phyloP scores from a whole-genome alignment of 495 filamentous ascomycete species.

The Astrothelium macrocarpum region DNA sequence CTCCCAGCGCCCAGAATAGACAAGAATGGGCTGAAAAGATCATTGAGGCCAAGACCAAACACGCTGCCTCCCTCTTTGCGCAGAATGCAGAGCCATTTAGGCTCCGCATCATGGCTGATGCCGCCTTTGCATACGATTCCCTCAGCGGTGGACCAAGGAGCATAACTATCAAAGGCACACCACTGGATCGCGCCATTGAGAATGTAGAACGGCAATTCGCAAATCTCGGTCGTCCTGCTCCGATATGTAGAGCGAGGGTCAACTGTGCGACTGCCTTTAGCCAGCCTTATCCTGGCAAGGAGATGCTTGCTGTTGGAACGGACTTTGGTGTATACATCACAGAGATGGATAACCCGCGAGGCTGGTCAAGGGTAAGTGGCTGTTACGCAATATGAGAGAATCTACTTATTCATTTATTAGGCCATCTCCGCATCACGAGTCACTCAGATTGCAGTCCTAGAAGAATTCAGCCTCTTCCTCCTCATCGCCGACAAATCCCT shows the following conservation, averaged over 20 bases:
- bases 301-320: constrained; percentile 90
- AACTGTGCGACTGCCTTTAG: constrained; percentile 90
- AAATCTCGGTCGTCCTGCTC: constrained; percentile 52
- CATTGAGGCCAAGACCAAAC: constrained; percentile 83
- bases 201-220: constrained; percentile 75
- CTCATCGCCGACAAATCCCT: constrained; percentile 84
- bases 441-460: constrained; percentile 87
- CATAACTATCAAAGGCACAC: constrained; percentile 72
- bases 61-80: constrained; percentile 75
- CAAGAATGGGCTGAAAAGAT: constrained; percentile 91
- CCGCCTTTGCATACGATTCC: constrained; percentile 79
- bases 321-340: constrained; percentile 89
- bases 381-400: constrained; percentile 10
- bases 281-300: constrained; percentile 57
- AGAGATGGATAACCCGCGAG: constrained; percentile 73
- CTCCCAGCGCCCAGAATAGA: constrained; percentile 59
- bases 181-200: constrained; percentile 78
- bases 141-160: constrained; percentile 41
- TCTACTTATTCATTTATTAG: constrained; percentile 34
- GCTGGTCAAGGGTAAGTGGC: constrained; percentile 67
- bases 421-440: constrained; percentile 65
- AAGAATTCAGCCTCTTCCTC: constrained; percentile 88
- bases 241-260: constrained; percentile 72
- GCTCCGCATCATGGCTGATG: constrained; percentile 82
- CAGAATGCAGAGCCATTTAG: constrained; percentile 97